These are phyloP conservation scores for Trichosanthes truncata DNA, from an alignment of 306 rosid species.

Conservation along the genomic window DNA sequence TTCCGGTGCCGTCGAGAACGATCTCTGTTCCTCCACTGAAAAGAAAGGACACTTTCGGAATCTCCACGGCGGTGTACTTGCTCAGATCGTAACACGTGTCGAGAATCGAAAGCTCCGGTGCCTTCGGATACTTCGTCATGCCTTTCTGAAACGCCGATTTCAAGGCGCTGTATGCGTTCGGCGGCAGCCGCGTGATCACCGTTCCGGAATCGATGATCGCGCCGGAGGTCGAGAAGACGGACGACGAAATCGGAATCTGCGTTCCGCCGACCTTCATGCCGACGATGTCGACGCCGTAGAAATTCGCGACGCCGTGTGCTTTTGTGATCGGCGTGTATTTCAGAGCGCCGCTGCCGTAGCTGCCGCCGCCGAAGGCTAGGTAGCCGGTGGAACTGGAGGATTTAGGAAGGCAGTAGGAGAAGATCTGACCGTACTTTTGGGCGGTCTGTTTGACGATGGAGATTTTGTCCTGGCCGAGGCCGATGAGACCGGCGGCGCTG, in stretches of 20 bases:
- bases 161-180: slow-evolving; percentile 37
- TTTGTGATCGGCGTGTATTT: slow-evolving; percentile 43
- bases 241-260: slow-evolving; percentile 22
- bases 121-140: slow-evolving; percentile 34
- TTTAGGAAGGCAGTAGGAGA: slow-evolving; percentile 73
- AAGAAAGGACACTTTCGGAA: slow-evolving; percentile 38
- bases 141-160: slow-evolving; percentile 18
- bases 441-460: slow-evolving; percentile 63
- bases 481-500: slow-evolving; percentile 53
- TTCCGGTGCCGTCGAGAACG: slow-evolving; percentile 21
- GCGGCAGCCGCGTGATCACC: slow-evolving; percentile 50
- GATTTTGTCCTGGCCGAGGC: slow-evolving; percentile 61
- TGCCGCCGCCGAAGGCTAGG: slow-evolving; percentile 32
- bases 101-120: slow-evolving; percentile 18
- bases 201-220: slow-evolving; percentile 72
- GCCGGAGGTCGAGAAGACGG: slow-evolving; percentile 34
- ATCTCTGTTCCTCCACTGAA: slow-evolving; percentile 23
- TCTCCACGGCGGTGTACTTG: neutral
- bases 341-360: neutral
- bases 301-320: slow-evolving; percentile 9
- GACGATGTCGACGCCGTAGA: slow-evolving; percentile 35
- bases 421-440: slow-evolving; percentile 26
- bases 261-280: slow-evolving; percentile 33
- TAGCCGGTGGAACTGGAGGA: slow-evolving; percentile 41
- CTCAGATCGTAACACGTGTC: slow-evolving; percentile 70